Conservation (phyloP, 768 basidiomycete species). For the Podaxis carcinomalis region DNA sequence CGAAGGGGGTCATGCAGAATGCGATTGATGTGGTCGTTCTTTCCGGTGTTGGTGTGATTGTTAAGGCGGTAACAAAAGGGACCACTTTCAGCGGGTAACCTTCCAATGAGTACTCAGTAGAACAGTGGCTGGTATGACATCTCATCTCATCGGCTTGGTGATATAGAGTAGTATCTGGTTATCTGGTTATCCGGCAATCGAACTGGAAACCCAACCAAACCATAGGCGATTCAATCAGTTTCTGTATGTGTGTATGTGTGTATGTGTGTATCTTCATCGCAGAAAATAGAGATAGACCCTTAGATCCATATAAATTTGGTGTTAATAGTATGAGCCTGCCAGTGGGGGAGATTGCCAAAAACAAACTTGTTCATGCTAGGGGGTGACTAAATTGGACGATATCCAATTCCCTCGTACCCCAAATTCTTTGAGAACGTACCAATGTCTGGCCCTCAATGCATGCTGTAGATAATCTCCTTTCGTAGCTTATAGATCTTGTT, state of each 20-base stretch:
- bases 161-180: neutral
- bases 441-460: too few species aligned
- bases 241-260: neutral
- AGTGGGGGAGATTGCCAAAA: too few species aligned
- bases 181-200: neutral
- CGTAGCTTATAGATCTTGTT: too few species aligned
- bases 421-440: too few species aligned
- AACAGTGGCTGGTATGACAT: neutral
- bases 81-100: neutral
- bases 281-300: too few species aligned
- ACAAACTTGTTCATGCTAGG: too few species aligned
- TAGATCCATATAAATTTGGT: too few species aligned
- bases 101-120: neutral
- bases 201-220: neutral
- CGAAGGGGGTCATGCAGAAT: neutral
- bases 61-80: neutral
- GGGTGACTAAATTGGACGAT: too few species aligned
- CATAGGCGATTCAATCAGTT: neutral
- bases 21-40: neutral
- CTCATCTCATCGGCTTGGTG: neutral
- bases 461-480: too few species aligned
- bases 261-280: neutral
- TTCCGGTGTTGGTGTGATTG: neutral
- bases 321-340: too few species aligned
- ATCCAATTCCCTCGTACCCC: too few species aligned